Conservation (phyloP, 1,284 basidiomycete genomes). For the Laetiporus sulphureus region DNA sequence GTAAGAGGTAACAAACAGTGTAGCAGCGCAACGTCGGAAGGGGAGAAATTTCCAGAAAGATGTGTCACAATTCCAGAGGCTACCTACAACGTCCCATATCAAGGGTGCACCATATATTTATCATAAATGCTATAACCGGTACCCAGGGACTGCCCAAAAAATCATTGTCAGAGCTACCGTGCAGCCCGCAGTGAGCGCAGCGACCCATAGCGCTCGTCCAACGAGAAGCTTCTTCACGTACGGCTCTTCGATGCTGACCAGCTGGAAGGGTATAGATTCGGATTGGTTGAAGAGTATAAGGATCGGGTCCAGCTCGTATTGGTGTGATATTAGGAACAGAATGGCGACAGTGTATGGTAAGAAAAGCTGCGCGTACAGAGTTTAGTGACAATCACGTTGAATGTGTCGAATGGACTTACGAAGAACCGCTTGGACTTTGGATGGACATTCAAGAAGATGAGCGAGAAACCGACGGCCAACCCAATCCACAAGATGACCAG, state of each 20-base stretch:
- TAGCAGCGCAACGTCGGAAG: constrained; percentile 10
- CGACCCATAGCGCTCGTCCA: constrained; percentile 84
- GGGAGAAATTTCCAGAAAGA: constrained; percentile 2
- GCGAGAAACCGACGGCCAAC: constrained; percentile 82
- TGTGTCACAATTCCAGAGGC: not conserved
- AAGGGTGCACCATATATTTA: not conserved
- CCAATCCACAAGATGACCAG: constrained; percentile 90
- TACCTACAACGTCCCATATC: constrained; percentile 7
- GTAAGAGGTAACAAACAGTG: constrained; percentile 9
- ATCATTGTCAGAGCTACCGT: constrained; percentile 76
- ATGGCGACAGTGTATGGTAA: constrained; percentile 90
- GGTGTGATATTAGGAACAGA: constrained; percentile 87
- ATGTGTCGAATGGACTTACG: constrained; percentile 49
- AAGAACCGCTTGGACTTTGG: constrained; percentile 90
- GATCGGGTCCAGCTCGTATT: constrained; percentile 94
- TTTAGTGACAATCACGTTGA: constrained; percentile 10
- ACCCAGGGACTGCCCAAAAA: constrained; percentile 90
- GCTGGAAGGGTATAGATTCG: constrained; percentile 89
- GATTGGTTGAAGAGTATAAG: constrained; percentile 81
- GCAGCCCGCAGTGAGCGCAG: constrained; percentile 60
- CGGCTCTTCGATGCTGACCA: constrained; percentile 82
- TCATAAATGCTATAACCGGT: constrained; percentile 50
- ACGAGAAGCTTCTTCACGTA: constrained; percentile 89
- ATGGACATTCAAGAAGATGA: constrained; percentile 89
- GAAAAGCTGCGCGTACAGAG: constrained; percentile 67